These are phyloP conservation scores for Fusarium graminum DNA, from an alignment of 2,329 filamentous ascomycete genomes.

Conservation along the genomic window DNA sequence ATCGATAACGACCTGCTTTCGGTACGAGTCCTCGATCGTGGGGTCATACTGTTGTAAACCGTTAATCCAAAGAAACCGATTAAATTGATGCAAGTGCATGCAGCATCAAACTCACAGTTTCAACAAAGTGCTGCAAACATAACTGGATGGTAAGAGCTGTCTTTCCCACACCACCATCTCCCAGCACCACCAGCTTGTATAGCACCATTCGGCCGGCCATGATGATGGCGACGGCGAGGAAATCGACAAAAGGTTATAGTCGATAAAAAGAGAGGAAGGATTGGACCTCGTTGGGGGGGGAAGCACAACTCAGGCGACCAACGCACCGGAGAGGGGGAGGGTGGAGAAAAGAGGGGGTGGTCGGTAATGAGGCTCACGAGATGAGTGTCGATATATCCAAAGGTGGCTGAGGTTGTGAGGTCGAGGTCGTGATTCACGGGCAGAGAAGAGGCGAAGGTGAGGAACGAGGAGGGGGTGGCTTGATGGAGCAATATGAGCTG, in stretches of 20 bases:
- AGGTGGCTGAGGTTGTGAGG: slow-evolving; percentile 43
- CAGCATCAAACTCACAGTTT: slow-evolving; percentile 73
- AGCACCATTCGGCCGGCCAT: slow-evolving; percentile 96
- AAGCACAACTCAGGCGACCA: slow-evolving; percentile 31
- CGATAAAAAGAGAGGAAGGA: slow-evolving; percentile 29
- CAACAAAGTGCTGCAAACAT: slow-evolving; percentile 97
- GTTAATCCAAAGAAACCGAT: slow-evolving; percentile 31
- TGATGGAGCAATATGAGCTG: slow-evolving; percentile 48
- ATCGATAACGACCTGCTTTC: slow-evolving; percentile 93
- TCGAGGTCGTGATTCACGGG: slow-evolving; percentile 46
- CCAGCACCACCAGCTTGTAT: slow-evolving; percentile 95
- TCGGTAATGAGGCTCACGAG: slow-evolving; percentile 42
- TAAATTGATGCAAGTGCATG: slow-evolving; percentile 11
- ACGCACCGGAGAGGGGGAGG: slow-evolving; percentile 36
- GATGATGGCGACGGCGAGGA: slow-evolving; percentile 50
- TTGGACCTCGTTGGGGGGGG: slow-evolving; percentile 19
- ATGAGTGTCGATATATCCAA: slow-evolving; percentile 35
- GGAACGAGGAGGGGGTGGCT: slow-evolving; percentile 49
- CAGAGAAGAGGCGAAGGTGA: slow-evolving; percentile 43
- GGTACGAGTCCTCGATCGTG: slow-evolving; percentile 89
- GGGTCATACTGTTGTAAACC: slow-evolving; percentile 76
- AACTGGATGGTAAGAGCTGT: slow-evolving; percentile 96
- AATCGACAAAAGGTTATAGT: slow-evolving; percentile 39
- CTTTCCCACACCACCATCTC: slow-evolving; percentile 94
- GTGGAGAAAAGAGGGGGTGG: slow-evolving; percentile 37